Conservation (phyloP, 352 stramenopile species). For the Globisporangium spiculum region DNA sequence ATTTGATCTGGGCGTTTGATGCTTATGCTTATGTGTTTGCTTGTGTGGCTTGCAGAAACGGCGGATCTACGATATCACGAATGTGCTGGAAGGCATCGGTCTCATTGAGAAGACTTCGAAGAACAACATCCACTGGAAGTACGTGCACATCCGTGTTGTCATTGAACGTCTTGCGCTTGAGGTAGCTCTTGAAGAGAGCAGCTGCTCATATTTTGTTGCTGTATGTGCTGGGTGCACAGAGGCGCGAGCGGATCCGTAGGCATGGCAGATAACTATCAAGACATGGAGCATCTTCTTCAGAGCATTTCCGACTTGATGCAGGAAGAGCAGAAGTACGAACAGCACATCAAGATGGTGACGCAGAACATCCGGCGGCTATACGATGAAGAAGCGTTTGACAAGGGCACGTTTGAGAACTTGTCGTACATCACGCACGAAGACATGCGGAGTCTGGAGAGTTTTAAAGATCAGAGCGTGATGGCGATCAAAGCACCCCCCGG, state of each 20-base stretch:
- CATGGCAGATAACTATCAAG: slow-evolving; percentile 50
- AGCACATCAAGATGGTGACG: slow-evolving; percentile 81
- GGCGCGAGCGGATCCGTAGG: slow-evolving; percentile 47
- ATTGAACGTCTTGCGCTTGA: neutral
- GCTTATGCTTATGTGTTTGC: neutral
- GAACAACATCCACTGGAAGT: slow-evolving; percentile 98
- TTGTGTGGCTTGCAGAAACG: slow-evolving; percentile 73
- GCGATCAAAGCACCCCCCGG: slow-evolving; percentile 92
- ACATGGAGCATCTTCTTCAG: slow-evolving; percentile 71
- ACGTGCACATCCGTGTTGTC: slow-evolving; percentile 20
- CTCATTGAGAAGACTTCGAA: slow-evolving; percentile 97
- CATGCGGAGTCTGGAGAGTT: slow-evolving; percentile 81
- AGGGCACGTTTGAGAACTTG: slow-evolving; percentile 73
- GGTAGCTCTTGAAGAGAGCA: neutral
- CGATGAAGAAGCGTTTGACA: slow-evolving; percentile 80
- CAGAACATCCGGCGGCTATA: slow-evolving; percentile 81
- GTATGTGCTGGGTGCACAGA: slow-evolving; percentile 21
- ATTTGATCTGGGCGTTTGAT: neutral
- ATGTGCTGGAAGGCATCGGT: slow-evolving; percentile 97
- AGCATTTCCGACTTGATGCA: slow-evolving; percentile 78
- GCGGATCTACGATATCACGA: slow-evolving; percentile 99
- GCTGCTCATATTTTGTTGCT: neutral
- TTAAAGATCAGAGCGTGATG: slow-evolving; percentile 90
- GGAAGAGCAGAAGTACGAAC: slow-evolving; percentile 82
- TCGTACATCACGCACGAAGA: slow-evolving; percentile 88